Conservation (phyloP, 2,329 filamentous ascomycete genomes). For the Monilinia vaccinii-corymbosi region DNA sequence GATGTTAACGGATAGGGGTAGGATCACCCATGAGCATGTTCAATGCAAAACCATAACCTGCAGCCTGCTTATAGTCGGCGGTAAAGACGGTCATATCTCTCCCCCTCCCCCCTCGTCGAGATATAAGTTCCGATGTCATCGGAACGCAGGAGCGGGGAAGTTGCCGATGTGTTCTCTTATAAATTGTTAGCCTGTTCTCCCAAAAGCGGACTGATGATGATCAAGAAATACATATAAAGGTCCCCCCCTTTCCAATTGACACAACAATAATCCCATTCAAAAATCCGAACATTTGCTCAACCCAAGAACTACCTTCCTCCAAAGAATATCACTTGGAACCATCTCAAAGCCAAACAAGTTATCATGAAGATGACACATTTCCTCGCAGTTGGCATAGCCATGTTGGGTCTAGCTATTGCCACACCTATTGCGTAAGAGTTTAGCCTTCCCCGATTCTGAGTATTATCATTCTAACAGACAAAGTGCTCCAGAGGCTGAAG, state of each 20-base stretch:
- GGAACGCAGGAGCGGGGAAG: neutral
- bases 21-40: neutral
- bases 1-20: neutral
- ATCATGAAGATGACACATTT: slow-evolving; percentile 2
- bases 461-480: neutral
- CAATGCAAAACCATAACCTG: neutral
- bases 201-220: neutral
- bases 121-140: neutral
- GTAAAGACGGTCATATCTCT: neutral
- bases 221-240: neutral
- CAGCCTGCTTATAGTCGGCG: neutral
- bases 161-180: neutral
- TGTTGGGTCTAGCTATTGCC: neutral
- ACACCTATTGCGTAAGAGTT: neutral
- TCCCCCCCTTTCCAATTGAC: neutral
- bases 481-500: neutral
- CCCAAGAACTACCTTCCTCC: neutral
- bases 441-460: neutral
- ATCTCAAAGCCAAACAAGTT: neutral
- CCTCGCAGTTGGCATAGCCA: neutral
- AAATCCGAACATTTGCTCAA: neutral
- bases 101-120: neutral
- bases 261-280: neutral
- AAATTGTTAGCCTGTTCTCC: neutral
- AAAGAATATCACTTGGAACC: neutral